Base-by-base conservation (phyloP, 2,329 filamentous ascomycete genomes). In the Diaporthe nobilis region DNA sequence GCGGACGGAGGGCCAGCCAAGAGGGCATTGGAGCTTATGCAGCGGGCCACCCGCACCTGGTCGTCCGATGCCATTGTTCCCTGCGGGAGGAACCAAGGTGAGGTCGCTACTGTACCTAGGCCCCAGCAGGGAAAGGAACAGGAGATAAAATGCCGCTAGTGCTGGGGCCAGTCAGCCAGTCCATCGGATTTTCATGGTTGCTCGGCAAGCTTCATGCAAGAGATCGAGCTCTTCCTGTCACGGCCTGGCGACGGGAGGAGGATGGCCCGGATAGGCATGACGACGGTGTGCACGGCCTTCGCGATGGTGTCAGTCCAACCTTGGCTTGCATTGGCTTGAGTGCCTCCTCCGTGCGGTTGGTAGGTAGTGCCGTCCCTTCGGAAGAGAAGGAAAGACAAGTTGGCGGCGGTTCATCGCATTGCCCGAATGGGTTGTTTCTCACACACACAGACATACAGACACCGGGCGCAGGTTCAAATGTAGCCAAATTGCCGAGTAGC, bases 181-280 rank as follows among this genome's bases (percentile, higher is more conserved):
- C 65, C 34, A 70, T 70, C 65, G 65, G 65, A 70, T 70, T 55
- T 2, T 70, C 65, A 55, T 55, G 34, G 65, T 34, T 34, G 61
- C 58, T 65, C 58, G 58, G 60, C 71, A 65, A 34, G 71, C 58
- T 63, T 58, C 71, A 73, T 73, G 71, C 71, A 73, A 44, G 58
- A 57, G 71, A 73, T 73, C 71, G 71, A 65, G 61, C 34, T 34
- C 44, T 61, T 31, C 71, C 47, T 31, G 34, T 55, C 65, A 42
- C 49, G 47, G 65, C 22, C 31, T 25, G 17, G 34, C 13, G 28
- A 25, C 12, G 47, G 34, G 15, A 15, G 20, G 31, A 15, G 17
- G 31, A 34, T n/a, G 25, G 5, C 47, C 71, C 34, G 47, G 57
- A 53, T 37, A 63, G 71, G n/a, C 71, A 63, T 44, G 71, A 47